Base-by-base conservation (phyloP, 345 rosid species). In the Stellera chamaejasme region DNA sequence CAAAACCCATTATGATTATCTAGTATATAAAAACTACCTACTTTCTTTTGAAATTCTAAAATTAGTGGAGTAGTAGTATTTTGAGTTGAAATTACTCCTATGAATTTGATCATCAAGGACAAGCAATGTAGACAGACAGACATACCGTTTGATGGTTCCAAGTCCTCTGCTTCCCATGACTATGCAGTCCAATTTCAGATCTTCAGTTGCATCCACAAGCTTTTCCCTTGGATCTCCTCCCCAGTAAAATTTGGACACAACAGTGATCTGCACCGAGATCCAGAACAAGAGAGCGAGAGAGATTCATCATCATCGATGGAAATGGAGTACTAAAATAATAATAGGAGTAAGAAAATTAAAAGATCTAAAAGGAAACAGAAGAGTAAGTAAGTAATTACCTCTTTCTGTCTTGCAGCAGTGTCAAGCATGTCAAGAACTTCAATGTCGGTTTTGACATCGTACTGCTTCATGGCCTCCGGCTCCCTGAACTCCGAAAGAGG, bases 131-230 rank as follows among this genome's bases (percentile, higher is more conserved):
- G 3, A 4, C 9, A 1, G 5, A 4, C 1, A 32, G 3, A 0
- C 49, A 10, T 71, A 82, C 99, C 99, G 90, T 66, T 68, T 66
- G 26, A 94, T 72, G n/a, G 93, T 80, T 58, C 88, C 82, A 9
- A 85, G 96, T 50, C 97, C 99, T 75, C 99, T 75, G 84, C 95
- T 87, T 61, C 97, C 99, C 87, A 94, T 80, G 47, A 87, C 83
- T 56, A 94, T 10, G 43, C 87, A 85, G 49, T 94, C 97, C 55
- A 94, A 77, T 60, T 94, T 87, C 56, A 90, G 84, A 71, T 78
- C 95, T 42, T 78, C 80, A 48, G 79, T 54, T 0, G 97, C 87
- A 50, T 90, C 88, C 3, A 94, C 60, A 8, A 94, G 69, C 73
- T 72, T 82, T 65, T 94, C 99, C 60, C 99, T 85, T 2, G 97